Base-by-base conservation (phyloP, 2,329 filamentous ascomycete genomes). In the Fusarium subtropicale region DNA sequence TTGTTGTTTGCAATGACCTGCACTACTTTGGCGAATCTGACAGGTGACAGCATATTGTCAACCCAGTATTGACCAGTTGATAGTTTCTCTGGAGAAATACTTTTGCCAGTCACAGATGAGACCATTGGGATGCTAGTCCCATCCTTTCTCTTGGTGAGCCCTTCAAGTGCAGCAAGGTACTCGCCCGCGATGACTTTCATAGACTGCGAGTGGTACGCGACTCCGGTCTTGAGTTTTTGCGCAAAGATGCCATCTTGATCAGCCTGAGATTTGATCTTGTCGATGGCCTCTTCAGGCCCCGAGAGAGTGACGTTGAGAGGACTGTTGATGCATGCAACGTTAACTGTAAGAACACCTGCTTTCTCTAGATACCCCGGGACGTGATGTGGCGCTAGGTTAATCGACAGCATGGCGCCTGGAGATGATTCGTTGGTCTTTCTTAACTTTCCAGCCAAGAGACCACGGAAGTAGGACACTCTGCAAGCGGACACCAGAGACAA, bases 121-220 rank as follows among this genome's bases (percentile, higher is more conserved):
- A 82, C 28, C 59, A 60, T 61, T 13, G 28, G 41, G 31, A 59
- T n/a, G 1, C 1, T 15, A 5, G n/a, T 59, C 7, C 7, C 10
- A 16, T 20, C 22, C 3, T 39, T 30, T 15, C 9, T 31, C 20
- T 18, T 5, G 18, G 2, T 7, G 5, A 69, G 45, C 3, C 48
- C 16, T 13, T 39, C 57, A 3, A 75, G 59, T 2, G 76, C 74
- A 2, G 74, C 72, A 5, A 79, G 69, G 59, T 86, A 85, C 9
- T 82, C 79, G 9, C 81, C 79, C 3, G 83, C 81, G 2, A 85
- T 77, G 4, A 78, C 72, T 31, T 81, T 78, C 83, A 87, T 85
- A 51, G 83, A 81, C 41, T 80, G 79, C 0, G 84, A 86, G 67
- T 87, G 85, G 38, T 86, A 86, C 1, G 84, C 84, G 2, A 81